phyloP scores from a whole-genome alignment of 805 yeast genomes.

The Brettanomyces nanus region DNA sequence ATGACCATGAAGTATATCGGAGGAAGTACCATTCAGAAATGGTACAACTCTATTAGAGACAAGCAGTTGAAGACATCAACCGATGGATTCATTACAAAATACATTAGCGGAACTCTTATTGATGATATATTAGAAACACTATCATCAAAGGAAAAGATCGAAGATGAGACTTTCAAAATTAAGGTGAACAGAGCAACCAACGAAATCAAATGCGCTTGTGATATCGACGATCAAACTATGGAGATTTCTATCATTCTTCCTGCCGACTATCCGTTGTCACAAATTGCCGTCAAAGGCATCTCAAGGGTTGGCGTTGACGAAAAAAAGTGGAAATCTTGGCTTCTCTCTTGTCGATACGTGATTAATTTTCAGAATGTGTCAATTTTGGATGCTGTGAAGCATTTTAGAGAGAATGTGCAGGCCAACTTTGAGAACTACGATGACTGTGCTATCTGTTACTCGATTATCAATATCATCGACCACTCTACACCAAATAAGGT shows the following conservation, averaged over 20 bases:
- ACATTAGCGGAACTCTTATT: constrained; percentile 59
- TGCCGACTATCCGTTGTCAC: constrained; percentile 64
- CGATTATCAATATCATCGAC: constrained; percentile 78
- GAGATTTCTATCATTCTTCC: constrained; percentile 76
- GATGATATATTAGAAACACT: constrained; percentile 38
- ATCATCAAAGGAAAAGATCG: constrained; percentile 20
- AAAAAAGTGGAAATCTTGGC: constrained; percentile 91
- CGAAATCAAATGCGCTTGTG: constrained; percentile 65
- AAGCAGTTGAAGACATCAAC: constrained; percentile 51
- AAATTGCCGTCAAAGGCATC: constrained; percentile 69
- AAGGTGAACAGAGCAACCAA: constrained; percentile 52
- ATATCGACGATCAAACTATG: constrained; percentile 81
- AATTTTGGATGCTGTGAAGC: constrained; percentile 55
- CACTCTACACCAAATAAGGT: constrained; percentile 82
- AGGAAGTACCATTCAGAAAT: constrained; percentile 51
- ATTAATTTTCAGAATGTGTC: constrained; percentile 70
- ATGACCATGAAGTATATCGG: constrained; percentile 44
- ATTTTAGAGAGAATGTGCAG: constrained; percentile 66
- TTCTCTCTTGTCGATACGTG: constrained; percentile 80
- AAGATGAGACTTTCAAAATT: constrained; percentile 44
- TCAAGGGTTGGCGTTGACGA: constrained; percentile 83
- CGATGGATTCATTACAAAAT: constrained; percentile 53
- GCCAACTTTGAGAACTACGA: constrained; percentile 89
- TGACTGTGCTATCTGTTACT: constrained; percentile 96
- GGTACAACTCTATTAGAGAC: constrained; percentile 68